Base-by-base conservation (phyloP, 306 rosid species). In the Pyrus pyrifolia region DNA sequence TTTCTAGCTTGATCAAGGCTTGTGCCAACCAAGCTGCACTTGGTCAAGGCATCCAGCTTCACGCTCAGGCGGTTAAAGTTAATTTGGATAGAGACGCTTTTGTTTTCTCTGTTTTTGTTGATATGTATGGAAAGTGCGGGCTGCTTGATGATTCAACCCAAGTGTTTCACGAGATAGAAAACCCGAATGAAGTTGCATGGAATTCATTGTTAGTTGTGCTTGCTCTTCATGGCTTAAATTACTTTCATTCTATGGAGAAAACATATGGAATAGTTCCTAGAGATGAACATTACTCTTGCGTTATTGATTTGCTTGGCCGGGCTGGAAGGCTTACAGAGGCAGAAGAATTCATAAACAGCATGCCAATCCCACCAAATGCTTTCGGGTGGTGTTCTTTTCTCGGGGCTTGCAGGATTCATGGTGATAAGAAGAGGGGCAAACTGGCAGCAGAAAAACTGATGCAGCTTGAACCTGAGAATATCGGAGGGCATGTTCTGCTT, bases 61-160 rank as follows among this genome's bases (percentile, higher is more conserved):
- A 89, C 69, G 87, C 86, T 62, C 84, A 83, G 80, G 87, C 80
- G 74, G 65, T 87, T 60, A 89, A 89, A 72, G 76, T 85, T 71
- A 83, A 76, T 79, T 74, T 87, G 61, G 84, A 44, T n/a, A 61
- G 64, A 25, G 87, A 89, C 55, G 80, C 83, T 67, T 89, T 70
- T 80, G 83, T 89, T 71, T 78, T 80, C 59, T 82, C 88, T 58
- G 65, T 76, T 60, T 86, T 87, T 67, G 75, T 87, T 58, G 89
- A 87, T 65, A 89, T 89, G 93, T 89, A 87, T 73, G 89, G 89
- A 35, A 87, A 89, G 65, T 80, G 91, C 17, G 89, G 91, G 46
- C 73, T 87, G 72, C 75, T 83, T 70, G 86, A 89, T 67, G 52
- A 71, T 60, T 87, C 93, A 68, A 44, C 79, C 62, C 78, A 75